Percentiles rank a stretch among this genome's conserved stretches.
phyloP scores from a whole-genome alignment of 2,329 filamentous ascomycete species.

The Penicillium digitatum region DNA sequence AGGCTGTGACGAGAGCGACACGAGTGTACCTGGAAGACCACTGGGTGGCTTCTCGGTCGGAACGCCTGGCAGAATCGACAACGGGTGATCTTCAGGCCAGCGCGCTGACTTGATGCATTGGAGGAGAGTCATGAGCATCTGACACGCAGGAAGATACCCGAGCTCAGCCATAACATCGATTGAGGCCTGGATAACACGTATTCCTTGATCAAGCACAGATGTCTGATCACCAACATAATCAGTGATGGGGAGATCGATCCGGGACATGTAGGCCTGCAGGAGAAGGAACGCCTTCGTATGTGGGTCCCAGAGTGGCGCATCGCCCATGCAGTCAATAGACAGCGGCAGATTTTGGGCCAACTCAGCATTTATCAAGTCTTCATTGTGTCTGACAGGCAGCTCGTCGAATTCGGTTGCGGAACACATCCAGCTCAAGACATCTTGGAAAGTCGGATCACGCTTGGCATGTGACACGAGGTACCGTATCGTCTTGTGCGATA shows the following conservation, averaged over 20 bases:
- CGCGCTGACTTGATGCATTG: conserved; percentile 89
- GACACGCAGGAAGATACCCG: conserved; percentile 71
- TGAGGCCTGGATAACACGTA: conserved; percentile 92
- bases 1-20: conserved; percentile 31
- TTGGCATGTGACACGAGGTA: conserved; percentile 75
- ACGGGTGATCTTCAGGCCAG: conserved; percentile 78
- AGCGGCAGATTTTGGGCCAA: conserved; percentile 78
- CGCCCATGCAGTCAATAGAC: conserved; percentile 55
- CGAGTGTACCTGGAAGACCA: conserved; percentile 30
- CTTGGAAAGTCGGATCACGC: conserved; percentile 68
- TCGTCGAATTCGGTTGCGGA: conserved; percentile 94
- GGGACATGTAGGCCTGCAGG: conserved; percentile 90
- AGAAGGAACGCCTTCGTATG: conserved; percentile 95
- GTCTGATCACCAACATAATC: conserved; percentile 96
- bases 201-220: conserved; percentile 85
- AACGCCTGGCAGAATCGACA: conserved; percentile 76
- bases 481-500: conserved; percentile 90
- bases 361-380: conserved; percentile 93
- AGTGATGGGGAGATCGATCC: conserved; percentile 85
- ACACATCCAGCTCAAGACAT: conserved; percentile 88
- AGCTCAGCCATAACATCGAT: conserved; percentile 92
- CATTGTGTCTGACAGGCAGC: conserved; percentile 94
- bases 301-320: conserved; percentile 92
- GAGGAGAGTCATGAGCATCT: conserved; percentile 77
- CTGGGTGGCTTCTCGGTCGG: conserved; percentile 26